A percentile compares a stretch with the other conserved stretches of the same genome.
These are phyloP conservation scores for Boletus rubropictus DNA, from an alignment of 768 basidiomycete genomes.

Conservation along the genomic window DNA sequence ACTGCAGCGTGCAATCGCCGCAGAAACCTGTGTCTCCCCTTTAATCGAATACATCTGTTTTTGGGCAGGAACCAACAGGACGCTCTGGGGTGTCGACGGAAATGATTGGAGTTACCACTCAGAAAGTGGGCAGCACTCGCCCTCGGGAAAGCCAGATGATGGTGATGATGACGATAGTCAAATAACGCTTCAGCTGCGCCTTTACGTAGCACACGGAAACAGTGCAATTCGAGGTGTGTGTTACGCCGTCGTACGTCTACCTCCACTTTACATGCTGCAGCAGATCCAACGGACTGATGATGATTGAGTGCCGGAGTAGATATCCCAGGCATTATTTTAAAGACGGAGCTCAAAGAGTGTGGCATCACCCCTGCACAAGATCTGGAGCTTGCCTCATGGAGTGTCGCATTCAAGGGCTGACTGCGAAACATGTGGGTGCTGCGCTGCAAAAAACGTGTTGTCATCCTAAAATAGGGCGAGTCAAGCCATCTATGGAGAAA, in stretches of 20 bases:
- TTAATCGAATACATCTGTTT: conserved; percentile 32
- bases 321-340: conserved; percentile 29
- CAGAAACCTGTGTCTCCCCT: conserved; percentile 35
- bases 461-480: conserved; percentile 23
- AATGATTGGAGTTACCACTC: conserved; percentile 31
- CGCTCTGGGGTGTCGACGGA: conserved; percentile 32
- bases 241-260: conserved; percentile 22
- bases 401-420: conserved; percentile 14
- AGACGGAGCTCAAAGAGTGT: conserved; percentile 18
- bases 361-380: conserved; percentile 20
- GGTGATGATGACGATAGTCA: conserved; percentile 8
- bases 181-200: conserved; percentile 13
- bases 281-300: conserved; percentile 19
- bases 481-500: conserved; percentile 14
- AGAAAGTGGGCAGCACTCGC: conserved; percentile 22
- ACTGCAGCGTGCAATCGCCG: conserved; percentile 33
- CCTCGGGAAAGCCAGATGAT: conserved; percentile 27
- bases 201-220: conserved; percentile 25
- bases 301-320: conserved; percentile 17
- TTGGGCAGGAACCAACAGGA: conserved; percentile 28
- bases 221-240: conserved; percentile 20
- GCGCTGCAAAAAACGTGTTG: conserved; percentile 33
- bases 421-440: conserved; percentile 27
- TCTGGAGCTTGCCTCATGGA: conserved; percentile 29
- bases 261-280: conserved; percentile 15